Evolutionary conservation across 2,329 filamentous ascomycete species (phyloP).

Genomic region (Fusarium begoniae): DNA sequence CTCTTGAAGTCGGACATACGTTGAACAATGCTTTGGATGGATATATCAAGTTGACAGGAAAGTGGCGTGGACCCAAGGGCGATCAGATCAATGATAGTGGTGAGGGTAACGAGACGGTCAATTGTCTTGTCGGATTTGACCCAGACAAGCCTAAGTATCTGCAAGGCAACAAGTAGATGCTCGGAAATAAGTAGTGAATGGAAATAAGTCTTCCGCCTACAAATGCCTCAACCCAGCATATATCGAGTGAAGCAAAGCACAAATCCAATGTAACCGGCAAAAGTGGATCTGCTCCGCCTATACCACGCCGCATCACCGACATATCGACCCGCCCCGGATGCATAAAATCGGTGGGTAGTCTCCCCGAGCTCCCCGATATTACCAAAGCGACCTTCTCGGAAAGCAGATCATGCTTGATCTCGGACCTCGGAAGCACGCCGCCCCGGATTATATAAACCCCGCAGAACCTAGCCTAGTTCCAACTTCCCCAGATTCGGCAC

Average conservation of each 20-base stretch:
- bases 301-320: not conserved
- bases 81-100: slow-evolving; percentile 38
- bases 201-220: not conserved
- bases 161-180: not conserved
- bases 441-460: slow-evolving; percentile 31
- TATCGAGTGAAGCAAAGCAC: not conserved
- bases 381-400: not conserved
- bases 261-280: not conserved
- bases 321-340: not conserved
- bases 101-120: slow-evolving; percentile 36
- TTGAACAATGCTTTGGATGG: slow-evolving; percentile 35
- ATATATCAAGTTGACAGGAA: slow-evolving; percentile 35
- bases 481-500: slow-evolving; percentile 3
- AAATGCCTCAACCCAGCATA: not conserved
- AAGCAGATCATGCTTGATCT: not conserved
- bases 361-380: not conserved
- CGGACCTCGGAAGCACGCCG: not conserved
- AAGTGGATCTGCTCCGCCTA: not conserved
- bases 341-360: not conserved
- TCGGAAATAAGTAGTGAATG: not conserved
- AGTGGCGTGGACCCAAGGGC: slow-evolving; percentile 29
- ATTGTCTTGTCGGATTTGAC: slow-evolving; percentile 37
- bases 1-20: slow-evolving; percentile 25
- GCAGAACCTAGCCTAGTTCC: slow-evolving; percentile 1
- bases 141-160: slow-evolving; percentile 32